Base-by-base conservation (phyloP, 192 early-diverging fungal species). In the Entomortierella parvispora region DNA sequence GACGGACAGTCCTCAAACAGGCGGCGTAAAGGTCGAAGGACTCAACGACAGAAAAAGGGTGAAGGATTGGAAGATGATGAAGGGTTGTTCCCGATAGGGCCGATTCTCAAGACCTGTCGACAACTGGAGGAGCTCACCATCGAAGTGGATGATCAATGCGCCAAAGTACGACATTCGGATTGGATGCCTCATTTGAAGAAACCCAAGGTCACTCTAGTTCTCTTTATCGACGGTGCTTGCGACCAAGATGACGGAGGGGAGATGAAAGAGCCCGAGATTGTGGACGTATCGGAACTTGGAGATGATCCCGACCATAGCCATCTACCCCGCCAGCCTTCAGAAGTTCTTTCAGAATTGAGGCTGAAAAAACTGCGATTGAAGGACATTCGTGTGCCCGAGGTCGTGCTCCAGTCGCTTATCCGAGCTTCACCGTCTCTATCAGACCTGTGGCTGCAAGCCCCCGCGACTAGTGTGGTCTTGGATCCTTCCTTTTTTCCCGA, bases 391-490 rank as follows among this genome's bases (percentile, higher is more conserved):
- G 7, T 69, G 47, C 47, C 32, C 22, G 67, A 69, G 42, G 42
- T 46, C 6, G 42, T 45, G 9, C 20, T 69, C 4, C 0, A 49
- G 4, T 34, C 67, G n/a, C 58, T 69, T 23, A 46, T 69, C 2
- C 53, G 56, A n/a, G 26, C 48, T 1, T 22, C 58, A 31, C 67
- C 67, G n/a, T 15, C 10, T 6, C 67, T 69, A 1, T 69, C 56
- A 26, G 67, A 69, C 8, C 56, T 69, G 10, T 34, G 26, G 22
- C 50, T 69, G 0, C 67, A 69, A 0, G 34, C 4, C 43, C 65
- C 47, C 6, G 37, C 37, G n/a, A n/a, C n/a, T n/a, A n/a, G n/a
- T n/a, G n/a, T n/a, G n/a, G n/a, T n/a, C n/a, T n/a, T n/a, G n/a
- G n/a, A n/a, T n/a, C n/a, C n/a, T n/a, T n/a, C n/a, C n/a, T n/a